Conservation (phyloP, 208 protist genomes). For the Trypanosoma caninum region DNA sequence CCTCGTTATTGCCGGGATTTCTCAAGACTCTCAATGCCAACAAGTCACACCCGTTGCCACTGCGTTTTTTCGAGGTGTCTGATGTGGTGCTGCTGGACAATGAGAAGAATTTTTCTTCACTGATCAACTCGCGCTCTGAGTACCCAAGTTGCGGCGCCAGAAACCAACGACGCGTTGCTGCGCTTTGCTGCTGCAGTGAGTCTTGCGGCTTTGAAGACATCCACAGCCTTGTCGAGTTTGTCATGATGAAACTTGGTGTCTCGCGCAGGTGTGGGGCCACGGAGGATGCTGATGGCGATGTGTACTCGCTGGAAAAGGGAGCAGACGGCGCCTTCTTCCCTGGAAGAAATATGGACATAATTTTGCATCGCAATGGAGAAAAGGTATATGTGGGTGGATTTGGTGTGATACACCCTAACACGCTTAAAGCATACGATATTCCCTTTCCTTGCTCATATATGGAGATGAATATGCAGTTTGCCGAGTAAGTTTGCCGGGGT, state of each 20-base stretch:
- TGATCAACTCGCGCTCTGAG: constrained; percentile 29
- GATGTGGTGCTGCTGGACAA: constrained; percentile 95
- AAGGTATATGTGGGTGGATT: constrained; percentile 64
- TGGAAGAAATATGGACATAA: constrained; percentile 83
- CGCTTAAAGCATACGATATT: constrained; percentile 93
- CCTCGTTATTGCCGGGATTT: constrained; percentile 94
- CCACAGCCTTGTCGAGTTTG: constrained; percentile 65
- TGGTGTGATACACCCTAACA: constrained; percentile 88
- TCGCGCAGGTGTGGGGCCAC: constrained; percentile 18
- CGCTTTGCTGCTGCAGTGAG: constrained; percentile 77
- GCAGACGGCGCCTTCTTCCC: constrained; percentile 89
- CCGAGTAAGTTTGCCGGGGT: constrained; percentile 3
- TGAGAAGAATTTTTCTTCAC: constrained; percentile 75
- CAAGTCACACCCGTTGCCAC: constrained; percentile 90
- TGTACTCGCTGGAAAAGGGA: constrained; percentile 54
- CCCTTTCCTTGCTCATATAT: constrained; percentile 90
- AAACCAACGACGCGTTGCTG: constrained; percentile 89
- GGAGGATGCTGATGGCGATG: constrained; percentile 23
- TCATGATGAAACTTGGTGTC: constrained; percentile 75
- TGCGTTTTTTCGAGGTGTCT: constrained; percentile 96
- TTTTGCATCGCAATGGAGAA: constrained; percentile 63
- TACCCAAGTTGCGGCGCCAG: constrained; percentile 81
- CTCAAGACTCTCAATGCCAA: constrained; percentile 94
- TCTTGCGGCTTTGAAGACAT: constrained; percentile 81
- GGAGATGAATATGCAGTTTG: constrained; percentile 92